Conservation (phyloP, 345 rosid species). For the Eutrema yunnanense region DNA sequence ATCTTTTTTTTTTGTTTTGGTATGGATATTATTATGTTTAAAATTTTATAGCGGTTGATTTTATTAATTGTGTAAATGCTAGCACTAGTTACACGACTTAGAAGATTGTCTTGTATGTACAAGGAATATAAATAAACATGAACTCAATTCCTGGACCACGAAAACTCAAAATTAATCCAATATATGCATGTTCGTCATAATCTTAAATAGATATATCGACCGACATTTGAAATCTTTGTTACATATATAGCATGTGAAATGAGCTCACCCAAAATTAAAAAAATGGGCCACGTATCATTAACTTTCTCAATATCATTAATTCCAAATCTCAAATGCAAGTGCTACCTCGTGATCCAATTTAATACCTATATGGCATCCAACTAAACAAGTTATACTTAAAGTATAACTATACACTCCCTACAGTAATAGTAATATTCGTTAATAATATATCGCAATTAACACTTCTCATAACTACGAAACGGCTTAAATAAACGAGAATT, state of each 20-base stretch:
- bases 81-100: background rate
- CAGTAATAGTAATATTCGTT: slow-evolving; percentile 5
- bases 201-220: slow-evolving; percentile 1
- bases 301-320: slow-evolving; percentile 22
- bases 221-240: slow-evolving; percentile 6
- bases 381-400: background rate
- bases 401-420: background rate
- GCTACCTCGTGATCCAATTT: slow-evolving; percentile 29
- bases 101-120: background rate
- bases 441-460: background rate
- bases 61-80: background rate
- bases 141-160: background rate
- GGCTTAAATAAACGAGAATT: background rate
- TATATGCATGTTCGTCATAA: background rate
- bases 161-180: slow-evolving; percentile 5
- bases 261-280: slow-evolving; percentile 9
- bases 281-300: slow-evolving; percentile 20
- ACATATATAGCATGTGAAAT: slow-evolving; percentile 18
- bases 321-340: slow-evolving; percentile 20
- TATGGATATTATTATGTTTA: background rate
- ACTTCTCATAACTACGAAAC: slow-evolving; percentile 3
- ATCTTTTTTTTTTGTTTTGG: background rate
- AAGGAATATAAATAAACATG: slow-evolving; percentile 2
- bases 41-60: background rate
- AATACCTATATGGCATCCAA: slow-evolving; percentile 15